These are phyloP conservation scores for Monosporozyma yasuniensis DNA, from an alignment of 805 yeast genomes.

Conservation along the genomic window DNA sequence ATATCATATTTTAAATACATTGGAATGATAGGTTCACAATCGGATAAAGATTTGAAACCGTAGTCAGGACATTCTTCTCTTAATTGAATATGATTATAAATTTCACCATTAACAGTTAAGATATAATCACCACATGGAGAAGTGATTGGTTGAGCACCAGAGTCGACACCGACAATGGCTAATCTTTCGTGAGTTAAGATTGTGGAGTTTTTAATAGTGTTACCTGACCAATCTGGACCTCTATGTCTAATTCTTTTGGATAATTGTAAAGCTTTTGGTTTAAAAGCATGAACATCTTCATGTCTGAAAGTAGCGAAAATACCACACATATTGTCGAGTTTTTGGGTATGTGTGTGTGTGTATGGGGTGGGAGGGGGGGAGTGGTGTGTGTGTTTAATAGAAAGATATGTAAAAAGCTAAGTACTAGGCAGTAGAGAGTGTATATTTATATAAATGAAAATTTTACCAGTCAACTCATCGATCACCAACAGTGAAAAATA, in stretches of 20 bases:
- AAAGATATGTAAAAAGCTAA: too few species aligned
- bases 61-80: constrained; percentile 71
- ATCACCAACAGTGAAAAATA: too few species aligned
- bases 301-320: constrained; percentile 88
- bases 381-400: too few species aligned
- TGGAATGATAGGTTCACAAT: constrained; percentile 97
- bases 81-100: constrained; percentile 88
- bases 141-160: constrained; percentile 97
- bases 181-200: constrained; percentile 91
- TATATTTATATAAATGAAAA: background rate
- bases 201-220: constrained; percentile 66
- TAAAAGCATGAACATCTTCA: constrained; percentile 70
- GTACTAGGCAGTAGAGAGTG: background rate
- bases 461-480: too few species aligned
- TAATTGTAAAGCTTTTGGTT: constrained; percentile 79
- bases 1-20: constrained; percentile 75
- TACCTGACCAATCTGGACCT: constrained; percentile 99
- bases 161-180: constrained; percentile 92
- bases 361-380: background rate
- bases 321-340: constrained; percentile 99
- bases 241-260: constrained; percentile 94
- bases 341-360: background rate
- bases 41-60: constrained; percentile 75
- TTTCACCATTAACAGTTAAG: constrained; percentile 93
- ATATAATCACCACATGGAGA: constrained; percentile 64